Evolutionary conservation across 352 stramenopile genomes (phyloP).

Genomic region (Globisporangium cederbergense): DNA sequence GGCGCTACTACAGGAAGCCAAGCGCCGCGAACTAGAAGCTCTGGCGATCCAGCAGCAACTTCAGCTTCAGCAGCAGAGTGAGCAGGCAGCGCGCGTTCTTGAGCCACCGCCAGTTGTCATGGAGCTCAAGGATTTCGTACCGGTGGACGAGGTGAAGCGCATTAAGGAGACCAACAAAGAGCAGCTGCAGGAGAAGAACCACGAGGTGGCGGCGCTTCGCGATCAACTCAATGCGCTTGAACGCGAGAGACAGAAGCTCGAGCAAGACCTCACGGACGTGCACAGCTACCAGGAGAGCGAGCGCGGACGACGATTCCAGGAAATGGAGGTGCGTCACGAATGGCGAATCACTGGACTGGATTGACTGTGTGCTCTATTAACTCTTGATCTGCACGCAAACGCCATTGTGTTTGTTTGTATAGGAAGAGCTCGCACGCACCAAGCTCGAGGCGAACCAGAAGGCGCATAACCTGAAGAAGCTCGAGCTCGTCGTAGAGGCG

Average conservation of each 20-base stretch:
- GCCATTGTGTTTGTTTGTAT: background rate
- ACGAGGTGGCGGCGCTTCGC: conserved; percentile 27
- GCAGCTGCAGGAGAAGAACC: conserved; percentile 28
- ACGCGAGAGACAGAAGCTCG: conserved; percentile 52
- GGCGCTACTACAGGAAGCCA: conserved; percentile 24
- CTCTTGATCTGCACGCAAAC: background rate
- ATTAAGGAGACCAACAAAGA: conserved; percentile 47
- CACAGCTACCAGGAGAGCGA: conserved; percentile 73
- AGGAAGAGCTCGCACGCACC: conserved; percentile 47
- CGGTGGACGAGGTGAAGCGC: conserved; percentile 44
- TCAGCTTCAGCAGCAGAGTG: conserved; percentile 14
- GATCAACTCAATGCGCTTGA: conserved; percentile 35
- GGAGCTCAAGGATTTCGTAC: conserved; percentile 69
- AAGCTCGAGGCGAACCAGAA: conserved; percentile 55
- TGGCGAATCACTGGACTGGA: background rate
- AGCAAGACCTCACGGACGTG: conserved; percentile 63
- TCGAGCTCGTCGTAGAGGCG: conserved; percentile 43
- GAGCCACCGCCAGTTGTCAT: conserved; percentile 34
- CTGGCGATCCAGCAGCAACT: conserved; percentile 7
- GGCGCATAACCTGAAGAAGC: conserved; percentile 34
- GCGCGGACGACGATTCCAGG: conserved; percentile 47
- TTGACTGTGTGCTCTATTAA: background rate
- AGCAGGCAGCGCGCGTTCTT: conserved; percentile 15
- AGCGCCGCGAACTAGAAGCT: conserved; percentile 19
- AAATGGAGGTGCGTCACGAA: conserved; percentile 38